These are phyloP conservation scores for Trypanosoma melophagium DNA, from an alignment of 208 protist species.

Conservation along the genomic window DNA sequence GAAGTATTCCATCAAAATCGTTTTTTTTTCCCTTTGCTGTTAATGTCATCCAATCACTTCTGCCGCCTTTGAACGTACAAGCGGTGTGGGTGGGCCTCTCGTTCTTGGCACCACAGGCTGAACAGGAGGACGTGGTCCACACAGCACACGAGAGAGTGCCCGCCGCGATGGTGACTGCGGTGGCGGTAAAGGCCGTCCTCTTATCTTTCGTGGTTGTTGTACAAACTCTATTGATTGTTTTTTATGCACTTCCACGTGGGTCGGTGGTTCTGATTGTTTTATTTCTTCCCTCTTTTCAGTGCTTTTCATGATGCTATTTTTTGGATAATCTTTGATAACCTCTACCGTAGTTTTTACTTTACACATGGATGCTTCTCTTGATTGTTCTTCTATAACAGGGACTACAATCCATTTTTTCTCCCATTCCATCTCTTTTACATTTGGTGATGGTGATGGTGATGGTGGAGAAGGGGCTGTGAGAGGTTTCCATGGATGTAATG, in stretches of 20 bases:
- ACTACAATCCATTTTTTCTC: not conserved
- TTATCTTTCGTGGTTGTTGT: no score
- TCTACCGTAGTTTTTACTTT: not conserved
- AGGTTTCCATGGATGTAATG: not conserved
- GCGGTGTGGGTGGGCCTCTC: not conserved
- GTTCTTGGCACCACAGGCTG: constrained; percentile 19
- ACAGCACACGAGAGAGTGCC: constrained; percentile 4
- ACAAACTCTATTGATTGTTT: not conserved
- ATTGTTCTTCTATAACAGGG: no score
- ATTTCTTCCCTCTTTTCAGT: no score
- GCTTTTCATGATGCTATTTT: no score
- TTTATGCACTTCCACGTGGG: no score
- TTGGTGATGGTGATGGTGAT: constrained; percentile 1
- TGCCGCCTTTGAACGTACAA: no score
- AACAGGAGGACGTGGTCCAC: not conserved
- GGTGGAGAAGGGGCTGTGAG: not conserved
- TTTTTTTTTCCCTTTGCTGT: no score
- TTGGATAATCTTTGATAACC: not conserved
- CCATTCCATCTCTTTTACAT: not conserved
- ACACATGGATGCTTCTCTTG: not conserved
- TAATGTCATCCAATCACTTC: no score
- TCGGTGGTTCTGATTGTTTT: no score
- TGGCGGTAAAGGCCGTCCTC: constrained; percentile 9
- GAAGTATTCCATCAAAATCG: no score
- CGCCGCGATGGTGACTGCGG: constrained; percentile 21